Evolutionary conservation across 2,329 filamentous ascomycete species (phyloP).

Genomic region (Nigrospora oryzae): DNA sequence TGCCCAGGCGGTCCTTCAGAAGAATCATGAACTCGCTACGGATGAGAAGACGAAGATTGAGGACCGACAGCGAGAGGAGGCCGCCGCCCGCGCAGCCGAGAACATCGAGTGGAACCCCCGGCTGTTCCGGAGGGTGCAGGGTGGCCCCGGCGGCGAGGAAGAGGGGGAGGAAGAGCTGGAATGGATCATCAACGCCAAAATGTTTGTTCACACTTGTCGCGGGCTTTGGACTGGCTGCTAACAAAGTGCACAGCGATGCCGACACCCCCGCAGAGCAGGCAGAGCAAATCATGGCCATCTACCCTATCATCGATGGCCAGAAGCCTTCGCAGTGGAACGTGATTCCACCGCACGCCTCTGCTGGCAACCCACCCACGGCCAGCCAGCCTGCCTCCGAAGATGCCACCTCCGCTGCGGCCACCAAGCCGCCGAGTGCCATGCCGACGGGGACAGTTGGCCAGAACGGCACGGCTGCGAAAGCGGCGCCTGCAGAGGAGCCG

Average conservation of each 20-base stretch:
- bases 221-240: background rate
- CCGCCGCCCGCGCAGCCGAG: constrained; percentile 68
- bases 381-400: constrained; percentile 7
- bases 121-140: constrained; percentile 70
- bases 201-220: constrained; percentile 42
- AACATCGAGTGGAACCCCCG: constrained; percentile 81
- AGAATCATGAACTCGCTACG: constrained; percentile 82
- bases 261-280: constrained; percentile 59
- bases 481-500: constrained; percentile 4
- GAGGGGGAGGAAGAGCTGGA: constrained; percentile 85
- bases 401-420: constrained; percentile 37
- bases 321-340: constrained; percentile 43
- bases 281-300: constrained; percentile 79
- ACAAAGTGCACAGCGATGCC: constrained; percentile 34
- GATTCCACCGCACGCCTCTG: constrained; percentile 40
- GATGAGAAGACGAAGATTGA: constrained; percentile 96
- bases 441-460: background rate
- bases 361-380: constrained; percentile 9
- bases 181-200: constrained; percentile 83
- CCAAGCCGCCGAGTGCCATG: constrained; percentile 2
- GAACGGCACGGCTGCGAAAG: constrained; percentile 2
- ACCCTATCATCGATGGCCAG: constrained; percentile 77
- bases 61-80: constrained; percentile 83
- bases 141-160: constrained; percentile 61
- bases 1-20: constrained; percentile 69